phyloP scores from a whole-genome alignment of 225 moss, liverwort and hornwort species.

The Bryum argenteum region DNA sequence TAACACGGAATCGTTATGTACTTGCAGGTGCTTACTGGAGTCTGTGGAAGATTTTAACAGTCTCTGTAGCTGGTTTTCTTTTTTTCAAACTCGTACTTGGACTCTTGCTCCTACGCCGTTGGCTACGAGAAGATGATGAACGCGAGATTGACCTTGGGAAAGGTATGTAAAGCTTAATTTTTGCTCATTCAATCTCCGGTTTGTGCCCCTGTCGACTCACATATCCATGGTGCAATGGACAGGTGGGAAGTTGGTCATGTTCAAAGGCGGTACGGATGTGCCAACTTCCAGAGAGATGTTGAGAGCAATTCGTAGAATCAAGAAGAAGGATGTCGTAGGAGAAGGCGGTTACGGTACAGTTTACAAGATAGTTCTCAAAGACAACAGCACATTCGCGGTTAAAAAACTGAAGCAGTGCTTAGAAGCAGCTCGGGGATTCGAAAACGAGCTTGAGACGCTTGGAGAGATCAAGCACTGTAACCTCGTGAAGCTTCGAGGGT shows the following conservation, averaged over 20 bases:
- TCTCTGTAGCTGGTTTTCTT: slow-evolving; percentile 42
- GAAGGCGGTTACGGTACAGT: slow-evolving; percentile 60
- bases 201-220: slow-evolving; percentile 3
- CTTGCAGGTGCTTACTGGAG: slow-evolving; percentile 40
- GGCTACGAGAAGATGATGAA: slow-evolving; percentile 44
- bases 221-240: slow-evolving; percentile 27
- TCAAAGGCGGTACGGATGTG: slow-evolving; percentile 41
- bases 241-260: slow-evolving; percentile 68
- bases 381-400: slow-evolving; percentile 46
- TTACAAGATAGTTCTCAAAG: slow-evolving; percentile 51
- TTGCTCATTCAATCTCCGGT: neutral
- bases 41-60: slow-evolving; percentile 45
- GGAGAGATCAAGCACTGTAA: slow-evolving; percentile 65
- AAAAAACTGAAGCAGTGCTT: slow-evolving; percentile 63
- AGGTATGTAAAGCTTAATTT: slow-evolving; percentile 30
- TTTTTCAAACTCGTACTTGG: slow-evolving; percentile 50
- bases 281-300: slow-evolving; percentile 59
- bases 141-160: slow-evolving; percentile 54
- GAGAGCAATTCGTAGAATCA: slow-evolving; percentile 47
- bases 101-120: slow-evolving; percentile 41
- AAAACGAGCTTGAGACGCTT: slow-evolving; percentile 64
- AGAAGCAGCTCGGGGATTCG: slow-evolving; percentile 58
- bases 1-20: slow-evolving; percentile 17
- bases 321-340: slow-evolving; percentile 50
- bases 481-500: slow-evolving; percentile 61